A percentile compares a stretch with the other conserved stretches of the same genome.
Conservation (phyloP, 805 yeast species). For the Myxozyma monticola region DNA sequence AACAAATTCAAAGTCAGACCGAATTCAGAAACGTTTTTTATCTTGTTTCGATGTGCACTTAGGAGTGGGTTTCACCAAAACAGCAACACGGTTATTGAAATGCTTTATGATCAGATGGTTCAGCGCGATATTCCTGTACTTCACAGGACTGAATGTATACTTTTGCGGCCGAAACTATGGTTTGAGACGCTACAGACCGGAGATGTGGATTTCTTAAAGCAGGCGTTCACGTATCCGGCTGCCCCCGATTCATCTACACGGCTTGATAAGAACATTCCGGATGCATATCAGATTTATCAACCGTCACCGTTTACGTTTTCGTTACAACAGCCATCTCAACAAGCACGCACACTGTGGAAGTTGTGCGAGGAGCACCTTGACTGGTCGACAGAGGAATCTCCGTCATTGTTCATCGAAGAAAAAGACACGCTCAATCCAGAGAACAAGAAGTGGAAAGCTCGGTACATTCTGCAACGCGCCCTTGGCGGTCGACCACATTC, state of each 20-base stretch:
- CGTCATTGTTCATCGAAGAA: not conserved
- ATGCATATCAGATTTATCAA: no score
- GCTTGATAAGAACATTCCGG: no score
- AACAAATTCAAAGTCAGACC: slow-evolving; percentile 3
- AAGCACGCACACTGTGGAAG: not conserved
- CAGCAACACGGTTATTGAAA: slow-evolving; percentile 18
- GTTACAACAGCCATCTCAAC: no score
- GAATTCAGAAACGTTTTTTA: slow-evolving; percentile 11
- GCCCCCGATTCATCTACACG: no score
- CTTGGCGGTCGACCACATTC: not conserved
- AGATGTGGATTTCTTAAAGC: no score
- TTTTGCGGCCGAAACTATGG: slow-evolving; percentile 9
- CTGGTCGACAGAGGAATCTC: no score
- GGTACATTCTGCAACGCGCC: not conserved
- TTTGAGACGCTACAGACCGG: no score
- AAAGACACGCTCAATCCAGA: not conserved
- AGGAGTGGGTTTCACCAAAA: slow-evolving; percentile 8
- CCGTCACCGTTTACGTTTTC: no score
- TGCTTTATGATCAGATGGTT: slow-evolving; percentile 6
- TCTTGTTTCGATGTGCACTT: slow-evolving; percentile 9
- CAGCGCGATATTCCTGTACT: slow-evolving; percentile 1
- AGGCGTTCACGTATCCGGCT: no score
- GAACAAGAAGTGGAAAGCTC: not conserved
- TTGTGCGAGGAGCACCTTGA: not conserved
- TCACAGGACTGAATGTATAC: not conserved